Conservation (phyloP, 352 stramenopile species). For the Phytophthora vignae region DNA sequence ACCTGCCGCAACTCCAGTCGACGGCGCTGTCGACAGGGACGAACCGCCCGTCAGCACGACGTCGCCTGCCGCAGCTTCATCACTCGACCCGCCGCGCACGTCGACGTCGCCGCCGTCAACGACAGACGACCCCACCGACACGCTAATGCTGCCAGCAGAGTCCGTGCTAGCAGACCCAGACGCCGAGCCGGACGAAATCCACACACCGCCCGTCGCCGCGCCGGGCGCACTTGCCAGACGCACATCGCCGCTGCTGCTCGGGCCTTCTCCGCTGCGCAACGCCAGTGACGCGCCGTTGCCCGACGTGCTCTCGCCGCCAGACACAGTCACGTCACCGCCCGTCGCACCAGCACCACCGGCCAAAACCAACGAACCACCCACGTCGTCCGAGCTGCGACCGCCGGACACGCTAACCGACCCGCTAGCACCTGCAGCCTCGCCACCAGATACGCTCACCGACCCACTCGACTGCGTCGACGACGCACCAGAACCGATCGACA, state of each 20-base stretch:
- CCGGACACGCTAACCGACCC: conserved; percentile 19
- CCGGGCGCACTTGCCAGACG: conserved; percentile 25
- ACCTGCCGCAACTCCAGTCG: background rate
- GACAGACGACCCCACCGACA: conserved; percentile 26
- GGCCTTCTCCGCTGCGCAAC: conserved; percentile 31
- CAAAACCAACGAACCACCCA: conserved; percentile 19
- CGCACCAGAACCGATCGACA: too few species aligned
- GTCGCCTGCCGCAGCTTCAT: conserved; percentile 13
- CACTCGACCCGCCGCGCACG: conserved; percentile 13
- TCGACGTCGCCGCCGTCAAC: conserved; percentile 24
- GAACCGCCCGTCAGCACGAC: conserved; percentile 27
- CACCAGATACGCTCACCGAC: conserved; percentile 27
- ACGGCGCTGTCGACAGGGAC: conserved; percentile 4
- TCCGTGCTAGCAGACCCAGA: conserved; percentile 4
- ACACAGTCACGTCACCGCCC: conserved; percentile 23
- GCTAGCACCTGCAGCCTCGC: conserved; percentile 2
- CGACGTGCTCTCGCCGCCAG: conserved; percentile 22
- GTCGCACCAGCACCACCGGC: conserved; percentile 25
- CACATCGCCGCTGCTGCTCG: conserved; percentile 25
- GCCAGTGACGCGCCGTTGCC: conserved; percentile 18
- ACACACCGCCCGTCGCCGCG: conserved; percentile 19
- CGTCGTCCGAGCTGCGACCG: conserved; percentile 10
- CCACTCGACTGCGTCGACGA: conserved; percentile 17
- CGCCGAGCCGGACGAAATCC: conserved; percentile 28
- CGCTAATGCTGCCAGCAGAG: conserved; percentile 14